These are phyloP conservation scores for Xylaria cubensis DNA, from an alignment of 495 filamentous ascomycete genomes.

Conservation along the genomic window DNA sequence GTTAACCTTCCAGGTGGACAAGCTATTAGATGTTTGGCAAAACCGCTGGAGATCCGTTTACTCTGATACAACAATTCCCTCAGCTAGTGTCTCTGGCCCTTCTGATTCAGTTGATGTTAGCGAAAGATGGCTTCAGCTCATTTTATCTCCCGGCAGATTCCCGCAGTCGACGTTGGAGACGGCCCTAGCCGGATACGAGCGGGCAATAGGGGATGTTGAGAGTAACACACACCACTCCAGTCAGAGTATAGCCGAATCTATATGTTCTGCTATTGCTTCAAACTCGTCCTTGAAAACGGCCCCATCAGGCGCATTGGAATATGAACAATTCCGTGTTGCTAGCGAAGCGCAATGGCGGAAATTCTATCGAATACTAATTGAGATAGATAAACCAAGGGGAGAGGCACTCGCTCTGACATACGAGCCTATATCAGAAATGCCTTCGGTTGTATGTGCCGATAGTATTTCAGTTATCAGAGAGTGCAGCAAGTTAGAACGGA, in stretches of 20 bases:
- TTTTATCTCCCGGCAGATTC: conserved; percentile 83
- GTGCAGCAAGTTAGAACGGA: conserved; percentile 76
- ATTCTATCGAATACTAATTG: conserved; percentile 82
- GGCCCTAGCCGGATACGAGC: conserved; percentile 75
- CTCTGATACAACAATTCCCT: conserved; percentile 64
- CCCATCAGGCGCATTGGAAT: conserved; percentile 71
- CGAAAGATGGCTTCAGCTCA: conserved; percentile 73
- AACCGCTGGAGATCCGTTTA: conserved; percentile 76
- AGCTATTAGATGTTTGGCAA: conserved; percentile 63
- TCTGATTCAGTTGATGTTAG: conserved; percentile 69
- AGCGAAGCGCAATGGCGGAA: conserved; percentile 86
- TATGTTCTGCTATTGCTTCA: conserved; percentile 72
- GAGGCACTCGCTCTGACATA: conserved; percentile 78
- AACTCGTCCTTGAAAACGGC: conserved; percentile 66
- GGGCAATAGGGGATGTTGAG: conserved; percentile 55
- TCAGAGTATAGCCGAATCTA: conserved; percentile 66
- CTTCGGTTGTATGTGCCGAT: conserved; percentile 84
- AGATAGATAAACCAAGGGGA: conserved; percentile 83
- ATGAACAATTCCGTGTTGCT: conserved; percentile 70
- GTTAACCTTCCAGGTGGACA: conserved; percentile 45
- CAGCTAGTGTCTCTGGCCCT: conserved; percentile 59
- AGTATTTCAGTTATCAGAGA: conserved; percentile 76
- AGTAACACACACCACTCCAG: conserved; percentile 46
- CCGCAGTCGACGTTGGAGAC: conserved; percentile 80
- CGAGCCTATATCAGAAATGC: conserved; percentile 71